Evolutionary conservation across 768 basidiomycete species (phyloP), one percentile per base, ranked within the genome.

Genomic region (Hemileccinum rubropunctum): DNA sequence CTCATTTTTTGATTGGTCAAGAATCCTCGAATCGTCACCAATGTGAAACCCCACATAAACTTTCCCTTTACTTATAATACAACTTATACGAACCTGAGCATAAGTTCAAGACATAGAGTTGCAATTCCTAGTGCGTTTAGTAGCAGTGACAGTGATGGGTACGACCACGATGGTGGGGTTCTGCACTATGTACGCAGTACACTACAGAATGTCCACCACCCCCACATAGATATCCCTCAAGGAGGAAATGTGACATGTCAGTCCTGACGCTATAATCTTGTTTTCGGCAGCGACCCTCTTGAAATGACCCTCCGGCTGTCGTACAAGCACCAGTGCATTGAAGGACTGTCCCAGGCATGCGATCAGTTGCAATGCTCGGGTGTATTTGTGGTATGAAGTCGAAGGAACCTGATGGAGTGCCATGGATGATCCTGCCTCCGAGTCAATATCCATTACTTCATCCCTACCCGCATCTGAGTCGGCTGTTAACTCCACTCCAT

Each of bases 271-370:
- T 3, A 47, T 21, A 18, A 52, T 18, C 14, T 23, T 23, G 5
- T 18, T 27, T 18, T 52, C 51, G 6, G 45, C 30, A 5, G 45
- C 51, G 10, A 46, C 36, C 21, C 51, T 42, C 40, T 21, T 52
- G 34, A 46, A 52, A 61, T 45, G 71, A 54, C 1, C 67, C 66
- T 34, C 62, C 64, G 36, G 71, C 69, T 70, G 66, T 63, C 20
- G 45, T 37, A 12, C 30, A 21, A 52, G 39, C 11, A 52, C 41
- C 26, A 52, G 40, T 26, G 51, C 45, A 10, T 33, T 28, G 35
- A 52, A 47, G 9, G 45, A 33, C 18, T 28, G 33, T 23, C 28
- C 45, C 15, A 52, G 51, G 20, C 40, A 39, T 23, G 46, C 45
- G 28, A 52, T 35, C 12, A 47, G n/a, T 30, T 42, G 39, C 23